Evolutionary conservation across 148 eudicot species (phyloP).

Genomic region (Chenopodium album): DNA sequence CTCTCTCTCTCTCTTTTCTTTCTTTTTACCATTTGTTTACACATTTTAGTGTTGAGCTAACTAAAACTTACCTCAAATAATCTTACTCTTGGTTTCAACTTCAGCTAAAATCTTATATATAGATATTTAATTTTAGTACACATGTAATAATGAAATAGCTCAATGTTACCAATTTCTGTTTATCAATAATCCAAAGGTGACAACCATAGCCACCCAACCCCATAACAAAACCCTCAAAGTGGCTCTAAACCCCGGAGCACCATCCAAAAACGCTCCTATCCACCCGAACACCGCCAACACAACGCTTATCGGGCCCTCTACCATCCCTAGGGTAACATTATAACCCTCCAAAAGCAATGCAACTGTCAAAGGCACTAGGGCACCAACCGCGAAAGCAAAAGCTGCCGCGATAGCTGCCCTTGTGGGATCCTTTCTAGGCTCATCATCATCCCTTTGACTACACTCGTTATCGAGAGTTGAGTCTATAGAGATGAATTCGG

Average conservation of each 20-base stretch:
- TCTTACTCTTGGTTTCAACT: not conserved
- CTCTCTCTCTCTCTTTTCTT: too few relatives aligned
- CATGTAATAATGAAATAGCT: too few relatives aligned
- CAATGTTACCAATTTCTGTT: not conserved
- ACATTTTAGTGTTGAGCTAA: not conserved
- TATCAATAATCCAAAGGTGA: conserved; percentile 1
- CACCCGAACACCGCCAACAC: conserved; percentile 9
- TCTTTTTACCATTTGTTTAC: too few relatives aligned
- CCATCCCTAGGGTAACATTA: not conserved
- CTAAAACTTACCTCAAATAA: too few relatives aligned
- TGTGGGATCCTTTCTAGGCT: not conserved
- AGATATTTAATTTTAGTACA: too few relatives aligned
- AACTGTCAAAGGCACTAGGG: not conserved
- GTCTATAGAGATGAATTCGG: not conserved
- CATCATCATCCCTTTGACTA: too few relatives aligned
- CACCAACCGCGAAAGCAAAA: not conserved
- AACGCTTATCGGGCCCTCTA: not conserved
- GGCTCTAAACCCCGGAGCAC: conserved; percentile 10
- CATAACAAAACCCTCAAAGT: conserved; percentile 11
- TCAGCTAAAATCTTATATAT: too few relatives aligned
- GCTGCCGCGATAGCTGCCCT: not conserved
- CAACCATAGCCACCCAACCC: conserved; percentile 10
- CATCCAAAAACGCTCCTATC: conserved; percentile 10
- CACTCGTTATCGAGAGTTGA: not conserved
- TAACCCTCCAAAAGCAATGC: conserved; percentile 6